Conservation (phyloP, 2,329 filamentous ascomycete species). For the Fusarium drepaniforme region DNA sequence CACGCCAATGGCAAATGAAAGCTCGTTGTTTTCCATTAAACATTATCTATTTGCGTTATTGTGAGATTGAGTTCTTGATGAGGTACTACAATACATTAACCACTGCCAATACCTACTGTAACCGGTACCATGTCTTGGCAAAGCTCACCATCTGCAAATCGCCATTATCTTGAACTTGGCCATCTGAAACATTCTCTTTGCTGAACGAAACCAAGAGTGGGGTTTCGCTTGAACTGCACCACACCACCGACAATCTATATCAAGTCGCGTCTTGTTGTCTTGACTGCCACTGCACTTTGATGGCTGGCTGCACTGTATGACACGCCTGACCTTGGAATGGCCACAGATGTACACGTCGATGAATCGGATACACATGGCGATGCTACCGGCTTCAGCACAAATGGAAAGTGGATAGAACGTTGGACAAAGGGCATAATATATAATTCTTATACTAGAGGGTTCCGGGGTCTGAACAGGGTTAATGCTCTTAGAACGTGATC, state of each 20-base stretch:
- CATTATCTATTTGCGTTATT: not conserved
- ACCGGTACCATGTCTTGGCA: not conserved
- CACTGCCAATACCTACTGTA: not conserved
- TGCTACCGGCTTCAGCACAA: not conserved
- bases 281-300: not conserved
- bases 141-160: not conserved
- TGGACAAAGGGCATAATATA: not conserved
- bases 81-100: not conserved
- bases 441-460: not conserved
- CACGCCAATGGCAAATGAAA: not conserved
- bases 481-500: not conserved
- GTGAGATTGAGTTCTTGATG: not conserved
- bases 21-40: not conserved
- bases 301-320: not conserved
- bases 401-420: too few relatives aligned
- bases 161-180: not conserved
- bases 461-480: not conserved
- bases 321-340: not conserved
- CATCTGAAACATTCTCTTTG: not conserved
- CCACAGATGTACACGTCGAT: not conserved
- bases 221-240: not conserved
- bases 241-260: not conserved
- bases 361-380: not conserved
- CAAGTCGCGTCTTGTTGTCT: not conserved
- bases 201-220: not conserved